Evolutionary conservation across 2,329 filamentous ascomycete genomes (phyloP), one percentile per base, ranked within the genome.

Genomic region (Pseudocercospora vitis): DNA sequence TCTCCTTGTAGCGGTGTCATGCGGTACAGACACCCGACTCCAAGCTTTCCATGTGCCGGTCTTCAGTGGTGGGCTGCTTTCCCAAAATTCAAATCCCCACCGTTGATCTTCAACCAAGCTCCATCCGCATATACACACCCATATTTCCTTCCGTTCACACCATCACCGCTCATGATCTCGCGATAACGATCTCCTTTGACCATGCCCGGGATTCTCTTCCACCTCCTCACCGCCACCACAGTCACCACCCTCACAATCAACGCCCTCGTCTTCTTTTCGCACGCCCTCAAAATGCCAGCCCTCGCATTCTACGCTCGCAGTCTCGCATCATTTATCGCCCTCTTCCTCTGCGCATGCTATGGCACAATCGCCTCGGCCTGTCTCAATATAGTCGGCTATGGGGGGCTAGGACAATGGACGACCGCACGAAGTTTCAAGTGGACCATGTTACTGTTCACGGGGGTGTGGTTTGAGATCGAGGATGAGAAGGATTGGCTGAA

Each of bases 381-480:
- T 55, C 80, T 97, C 58, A 85, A 87, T 42, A 65, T 88, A 12
- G 63, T 85, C 45, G 91, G 91, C 55, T 82, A 87, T 64, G 85
- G 84, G 55, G 84, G 87, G 51, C 82, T 90, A 60, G 83, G 88
- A 23, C 94, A 97, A 78, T 97, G 91, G 89, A 84, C 89, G 32
- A 84, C 84, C 7, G 94, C 78, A 6, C 83, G 91, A 57, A 74
- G 80, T 59, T 97, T 96, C 80, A 88, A 91, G 71, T 88, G 83
- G 75, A 70, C 81, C 62, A 95, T 96, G 87, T 79, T 79, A 63
- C 71, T 81, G 40, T 81, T 83, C 44, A 91, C 90, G 0, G 92
- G 92, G 56, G 80, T 96, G 45, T 81, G 78, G 55, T 96, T 97
- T 69, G 73, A 79, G 57, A 74, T 96, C 46, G 80, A 91, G 9